Evolutionary conservation across 371 early-diverging fungal genomes (phyloP).

Genomic region (Amoeboaphelidium protococcarum): DNA sequence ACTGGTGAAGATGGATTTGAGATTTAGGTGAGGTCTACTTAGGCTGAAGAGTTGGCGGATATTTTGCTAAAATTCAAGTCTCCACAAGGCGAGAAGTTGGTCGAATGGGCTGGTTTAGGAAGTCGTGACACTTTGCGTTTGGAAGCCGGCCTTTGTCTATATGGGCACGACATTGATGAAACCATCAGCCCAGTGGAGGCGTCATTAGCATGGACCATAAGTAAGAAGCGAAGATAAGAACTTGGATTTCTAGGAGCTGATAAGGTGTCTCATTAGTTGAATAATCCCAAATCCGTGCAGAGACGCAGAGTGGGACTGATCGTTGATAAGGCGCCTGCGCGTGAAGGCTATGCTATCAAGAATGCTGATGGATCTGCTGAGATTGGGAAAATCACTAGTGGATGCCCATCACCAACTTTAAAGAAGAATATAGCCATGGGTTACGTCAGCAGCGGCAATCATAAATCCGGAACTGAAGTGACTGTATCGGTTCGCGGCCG

Average conservation of each 20-base stretch:
- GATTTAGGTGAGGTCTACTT: slow-evolving; percentile 21
- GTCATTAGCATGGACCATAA: slow-evolving; percentile 80
- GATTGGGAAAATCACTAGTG: slow-evolving; percentile 60
- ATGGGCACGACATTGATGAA: slow-evolving; percentile 84
- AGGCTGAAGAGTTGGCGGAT: slow-evolving; percentile 35
- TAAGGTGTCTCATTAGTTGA: slow-evolving; percentile 55
- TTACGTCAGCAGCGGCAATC: slow-evolving; percentile 38
- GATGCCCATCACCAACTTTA: slow-evolving; percentile 70
- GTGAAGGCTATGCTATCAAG: slow-evolving; percentile 16
- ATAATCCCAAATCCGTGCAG: slow-evolving; percentile 30
- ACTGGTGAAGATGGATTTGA: slow-evolving; percentile 99
- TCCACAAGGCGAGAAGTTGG: slow-evolving; percentile 43
- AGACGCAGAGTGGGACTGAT: slow-evolving; percentile 67
- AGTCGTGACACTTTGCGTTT: slow-evolving; percentile 80
- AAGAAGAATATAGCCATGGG: slow-evolving; percentile 95
- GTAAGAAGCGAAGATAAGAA: slow-evolving; percentile 29
- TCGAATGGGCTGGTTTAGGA: slow-evolving; percentile 79
- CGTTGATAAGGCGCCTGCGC: slow-evolving; percentile 83
- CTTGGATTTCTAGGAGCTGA: slow-evolving; percentile 86
- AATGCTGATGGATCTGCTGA: background rate
- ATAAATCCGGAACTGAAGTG: slow-evolving; percentile 63
- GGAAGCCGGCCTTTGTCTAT: slow-evolving; percentile 89
- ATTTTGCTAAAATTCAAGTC: slow-evolving; percentile 35
- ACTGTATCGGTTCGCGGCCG: slow-evolving; percentile 66
- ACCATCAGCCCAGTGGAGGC: slow-evolving; percentile 77